phyloP scores from a whole-genome alignment of 805 yeast genomes.

The Tetrapisispora pingtungensis region DNA sequence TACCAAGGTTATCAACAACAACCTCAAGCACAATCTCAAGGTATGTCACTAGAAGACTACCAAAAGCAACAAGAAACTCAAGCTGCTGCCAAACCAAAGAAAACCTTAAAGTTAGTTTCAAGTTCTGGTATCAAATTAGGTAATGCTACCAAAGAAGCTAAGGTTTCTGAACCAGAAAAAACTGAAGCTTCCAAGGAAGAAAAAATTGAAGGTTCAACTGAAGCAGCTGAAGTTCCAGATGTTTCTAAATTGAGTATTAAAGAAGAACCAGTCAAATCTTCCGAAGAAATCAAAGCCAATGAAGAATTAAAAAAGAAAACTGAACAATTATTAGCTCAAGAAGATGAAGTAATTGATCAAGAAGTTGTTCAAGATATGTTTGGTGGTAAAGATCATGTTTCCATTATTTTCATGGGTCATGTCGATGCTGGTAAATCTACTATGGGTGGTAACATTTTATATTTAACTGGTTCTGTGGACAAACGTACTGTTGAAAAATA shows the following conservation, averaged over 20 bases:
- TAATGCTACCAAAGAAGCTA: constrained; percentile 36
- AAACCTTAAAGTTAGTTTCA: constrained; percentile 54
- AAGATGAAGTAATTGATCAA: constrained; percentile 75
- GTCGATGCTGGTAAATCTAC: constrained; percentile 99
- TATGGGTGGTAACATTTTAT: constrained; percentile 96
- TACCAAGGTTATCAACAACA: constrained; percentile 19
- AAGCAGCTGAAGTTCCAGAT: constrained; percentile 18
- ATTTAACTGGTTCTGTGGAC: constrained; percentile 92
- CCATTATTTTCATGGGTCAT: constrained; percentile 97
- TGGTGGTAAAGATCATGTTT: constrained; percentile 95
- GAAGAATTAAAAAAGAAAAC: constrained; percentile 27
- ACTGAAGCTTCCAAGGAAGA: constrained; percentile 24
- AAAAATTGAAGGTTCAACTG: constrained; percentile 21
- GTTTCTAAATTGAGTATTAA: constrained; percentile 24
- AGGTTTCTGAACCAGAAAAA: constrained; percentile 24
- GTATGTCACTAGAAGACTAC: constrained; percentile 75
- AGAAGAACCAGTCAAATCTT: constrained; percentile 24
- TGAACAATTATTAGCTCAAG: constrained; percentile 53
- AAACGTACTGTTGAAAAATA: constrained; percentile 97
- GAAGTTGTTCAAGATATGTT: constrained; percentile 85
- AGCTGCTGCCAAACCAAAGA: constrained; percentile 47
- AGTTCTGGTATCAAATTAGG: constrained; percentile 57
- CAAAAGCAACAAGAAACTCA: constrained; percentile 33
- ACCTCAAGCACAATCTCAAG: constrained; percentile 31
- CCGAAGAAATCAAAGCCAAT: constrained; percentile 31